These are phyloP conservation scores for Arabis hirsuta DNA, from an alignment of 345 rosid genomes.

Conservation along the genomic window DNA sequence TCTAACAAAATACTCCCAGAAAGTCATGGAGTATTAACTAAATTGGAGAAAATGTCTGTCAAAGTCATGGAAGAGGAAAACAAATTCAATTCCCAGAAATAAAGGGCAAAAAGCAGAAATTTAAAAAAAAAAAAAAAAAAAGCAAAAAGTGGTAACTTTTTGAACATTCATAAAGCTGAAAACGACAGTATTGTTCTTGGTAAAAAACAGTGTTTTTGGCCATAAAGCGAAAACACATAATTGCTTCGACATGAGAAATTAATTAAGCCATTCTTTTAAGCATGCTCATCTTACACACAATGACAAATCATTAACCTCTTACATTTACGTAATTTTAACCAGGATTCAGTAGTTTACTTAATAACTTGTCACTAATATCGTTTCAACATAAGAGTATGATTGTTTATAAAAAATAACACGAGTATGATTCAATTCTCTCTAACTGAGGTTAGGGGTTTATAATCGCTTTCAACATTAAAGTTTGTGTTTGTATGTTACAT, in stretches of 20 bases:
- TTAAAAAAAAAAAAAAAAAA: background rate
- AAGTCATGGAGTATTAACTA: too few species aligned
- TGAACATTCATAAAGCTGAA: constrained; percentile 44
- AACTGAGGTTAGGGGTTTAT: background rate
- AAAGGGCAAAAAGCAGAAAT: constrained; percentile 35
- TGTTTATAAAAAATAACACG: too few species aligned
- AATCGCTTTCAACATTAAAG: background rate
- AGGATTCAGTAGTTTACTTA: constrained; percentile 4
- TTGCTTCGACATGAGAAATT: constrained; percentile 31
- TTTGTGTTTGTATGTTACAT: background rate
- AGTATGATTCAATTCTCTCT: constrained; percentile 2
- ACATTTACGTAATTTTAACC: background rate
- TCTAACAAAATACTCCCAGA: too few species aligned
- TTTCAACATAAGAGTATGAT: background rate
- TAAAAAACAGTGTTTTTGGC: constrained; percentile 28
- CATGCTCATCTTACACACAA: constrained; percentile 37
- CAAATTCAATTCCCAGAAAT: constrained; percentile 33
- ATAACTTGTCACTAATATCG: background rate
- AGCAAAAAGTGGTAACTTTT: constrained; percentile 39
- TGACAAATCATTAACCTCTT: constrained; percentile 9
- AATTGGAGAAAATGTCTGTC: constrained; percentile 28
- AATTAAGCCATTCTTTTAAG: constrained; percentile 24
- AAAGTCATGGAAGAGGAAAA: constrained; percentile 29
- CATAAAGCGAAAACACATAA: constrained; percentile 41
- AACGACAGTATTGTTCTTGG: constrained; percentile 41